Evolutionary conservation across 1,284 basidiomycete species (phyloP), one percentile per base, ranked within the genome.

Genomic region (Rhodotorula sp.): DNA sequence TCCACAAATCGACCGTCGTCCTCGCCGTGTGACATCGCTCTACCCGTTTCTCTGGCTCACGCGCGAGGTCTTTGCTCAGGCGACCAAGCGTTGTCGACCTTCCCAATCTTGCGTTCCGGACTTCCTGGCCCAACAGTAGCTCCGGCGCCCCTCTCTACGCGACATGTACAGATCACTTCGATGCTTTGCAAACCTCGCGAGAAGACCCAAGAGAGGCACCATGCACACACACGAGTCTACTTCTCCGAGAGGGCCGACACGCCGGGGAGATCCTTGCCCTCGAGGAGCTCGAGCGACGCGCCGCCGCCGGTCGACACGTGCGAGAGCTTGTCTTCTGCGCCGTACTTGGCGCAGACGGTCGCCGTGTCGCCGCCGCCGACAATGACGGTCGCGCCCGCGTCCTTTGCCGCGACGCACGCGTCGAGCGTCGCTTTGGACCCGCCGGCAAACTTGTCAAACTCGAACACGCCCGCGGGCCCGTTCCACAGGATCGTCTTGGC

Each of bases 401-500:
- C 84, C 67, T 92, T 91, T 42, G 96, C 95, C 81, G 94, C 89
- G 78, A 97, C 87, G 78, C 88, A 89, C 53, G 93, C 93, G 70
- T 93, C 88, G 53, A 99, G 89, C 70, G 97, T 88, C 25, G 89
- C 84, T 81, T 89, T 88, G 25, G 94, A 97, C 59, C 95, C 96
- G 56, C 85, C 85, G 14, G 94, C 91, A 79, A 98, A 99, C 60
- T 89, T 89, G 63, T 91, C 88, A 85, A 98, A 97, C 83, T 99
- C 96, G 82, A 99, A 99, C 48, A 99, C 96, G 79, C 96, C 96
- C 58, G 96, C 91, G 54, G 96, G 95, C 63, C 93, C 96, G 82
- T 99, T 99, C 76, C 96, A 99, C 71, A 99, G 89, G 82, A 99
- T 95, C 60, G 97, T 99, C 87, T 95, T 98, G 74, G 93, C 86